These are phyloP conservation scores for Lactarius quietus DNA, from an alignment of 768 basidiomycete genomes.

Conservation along the genomic window DNA sequence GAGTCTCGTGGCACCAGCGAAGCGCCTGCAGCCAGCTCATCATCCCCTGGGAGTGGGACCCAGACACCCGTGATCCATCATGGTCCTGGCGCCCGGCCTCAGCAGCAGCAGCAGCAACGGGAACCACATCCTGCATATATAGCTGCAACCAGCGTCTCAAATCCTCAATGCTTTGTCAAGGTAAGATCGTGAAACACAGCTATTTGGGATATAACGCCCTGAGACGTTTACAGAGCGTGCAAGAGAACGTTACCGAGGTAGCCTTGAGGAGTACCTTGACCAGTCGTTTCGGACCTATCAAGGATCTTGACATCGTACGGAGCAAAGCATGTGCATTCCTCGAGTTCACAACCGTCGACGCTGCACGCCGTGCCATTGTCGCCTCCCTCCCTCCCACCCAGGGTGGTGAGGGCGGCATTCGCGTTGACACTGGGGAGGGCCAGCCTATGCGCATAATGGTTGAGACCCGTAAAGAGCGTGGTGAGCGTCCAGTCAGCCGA, in stretches of 20 bases:
- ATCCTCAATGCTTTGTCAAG: constrained; percentile 90
- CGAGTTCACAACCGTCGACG: constrained; percentile 75
- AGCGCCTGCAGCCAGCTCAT: constrained; percentile 44
- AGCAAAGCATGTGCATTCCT: constrained; percentile 91
- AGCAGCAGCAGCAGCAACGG: constrained; percentile 37
- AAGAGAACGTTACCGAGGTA: constrained; percentile 55
- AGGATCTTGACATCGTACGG: constrained; percentile 86
- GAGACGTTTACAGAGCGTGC: constrained; percentile 53
- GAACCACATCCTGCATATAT: constrained; percentile 46
- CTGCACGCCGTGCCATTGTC: constrained; percentile 82
- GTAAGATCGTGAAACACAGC: constrained; percentile 35
- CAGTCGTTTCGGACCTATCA: constrained; percentile 72
- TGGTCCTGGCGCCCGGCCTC: constrained; percentile 37
- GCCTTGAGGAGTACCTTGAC: constrained; percentile 50
- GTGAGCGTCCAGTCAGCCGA: constrained; percentile 66
- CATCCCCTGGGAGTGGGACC: constrained; percentile 41
- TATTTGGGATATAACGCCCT: constrained; percentile 2
- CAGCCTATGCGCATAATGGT: constrained; percentile 59
- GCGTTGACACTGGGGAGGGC: constrained; percentile 62
- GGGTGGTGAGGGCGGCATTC: constrained; percentile 90
- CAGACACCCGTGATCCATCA: constrained; percentile 35
- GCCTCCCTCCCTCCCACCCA: constrained; percentile 59
- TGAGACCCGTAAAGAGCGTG: constrained; percentile 89
- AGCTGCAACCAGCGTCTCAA: constrained; percentile 62
- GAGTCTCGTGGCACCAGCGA: constrained; percentile 77